Evolutionary conservation across 169 alveolate species (phyloP).

Genomic region (Plasmodium vivax): DNA sequence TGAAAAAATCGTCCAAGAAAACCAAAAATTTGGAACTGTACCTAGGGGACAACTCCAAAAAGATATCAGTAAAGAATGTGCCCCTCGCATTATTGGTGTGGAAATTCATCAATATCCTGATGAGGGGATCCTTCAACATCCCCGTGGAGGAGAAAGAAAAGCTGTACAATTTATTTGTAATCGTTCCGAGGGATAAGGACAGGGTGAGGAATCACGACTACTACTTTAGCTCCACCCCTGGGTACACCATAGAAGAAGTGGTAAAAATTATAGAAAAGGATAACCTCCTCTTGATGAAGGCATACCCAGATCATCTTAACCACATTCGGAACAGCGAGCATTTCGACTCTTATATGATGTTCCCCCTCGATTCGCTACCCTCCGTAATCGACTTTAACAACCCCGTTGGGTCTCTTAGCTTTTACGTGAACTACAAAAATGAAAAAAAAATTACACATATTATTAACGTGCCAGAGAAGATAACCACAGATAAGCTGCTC

Average conservation of each 20-base stretch:
- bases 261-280: slow-evolving; percentile 12
- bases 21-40: slow-evolving; percentile 26
- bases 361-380: slow-evolving; percentile 33
- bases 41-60: slow-evolving; percentile 17
- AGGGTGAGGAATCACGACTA: slow-evolving; percentile 2
- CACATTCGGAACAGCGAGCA: slow-evolving; percentile 28
- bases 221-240: slow-evolving; percentile 29
- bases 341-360: slow-evolving; percentile 15
- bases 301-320: slow-evolving; percentile 41
- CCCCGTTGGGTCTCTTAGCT: slow-evolving; percentile 30
- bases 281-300: slow-evolving; percentile 36
- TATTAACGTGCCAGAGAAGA: slow-evolving; percentile 55
- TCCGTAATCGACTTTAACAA: slow-evolving; percentile 47
- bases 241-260: slow-evolving; percentile 56
- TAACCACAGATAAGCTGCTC: slow-evolving; percentile 35
- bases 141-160: slow-evolving; percentile 48
- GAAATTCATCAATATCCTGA: slow-evolving; percentile 56
- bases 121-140: slow-evolving; percentile 65
- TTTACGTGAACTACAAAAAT: slow-evolving; percentile 55
- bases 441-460: slow-evolving; percentile 52
- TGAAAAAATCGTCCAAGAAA: slow-evolving; percentile 40
- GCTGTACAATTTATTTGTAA: slow-evolving; percentile 45
- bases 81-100: slow-evolving; percentile 42
- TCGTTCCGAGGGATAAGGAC: slow-evolving; percentile 41
- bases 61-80: slow-evolving; percentile 50